Conservation (phyloP, 371 early-diverging fungal genomes). For the Mucor piriformis region DNA sequence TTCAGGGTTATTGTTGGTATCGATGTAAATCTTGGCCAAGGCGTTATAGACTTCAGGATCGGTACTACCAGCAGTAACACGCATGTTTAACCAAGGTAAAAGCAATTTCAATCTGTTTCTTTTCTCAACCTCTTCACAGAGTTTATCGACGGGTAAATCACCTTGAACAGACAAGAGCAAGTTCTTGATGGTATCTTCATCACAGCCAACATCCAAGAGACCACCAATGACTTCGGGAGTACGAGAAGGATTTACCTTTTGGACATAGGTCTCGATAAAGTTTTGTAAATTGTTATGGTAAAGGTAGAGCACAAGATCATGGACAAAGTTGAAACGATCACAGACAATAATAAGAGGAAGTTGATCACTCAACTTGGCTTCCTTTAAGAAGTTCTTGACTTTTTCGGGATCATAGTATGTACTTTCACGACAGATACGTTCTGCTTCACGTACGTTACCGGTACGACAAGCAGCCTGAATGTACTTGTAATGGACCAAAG, state of each 20-base stretch:
- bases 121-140: conserved; percentile 94
- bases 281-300: conserved; percentile 91
- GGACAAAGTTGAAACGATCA: conserved; percentile 95
- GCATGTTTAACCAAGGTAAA: conserved; percentile 90
- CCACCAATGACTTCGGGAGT: conserved; percentile 96
- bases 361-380: conserved; percentile 93
- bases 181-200: conserved; percentile 90
- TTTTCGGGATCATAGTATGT: conserved; percentile 94
- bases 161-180: conserved; percentile 81
- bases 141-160: conserved; percentile 80
- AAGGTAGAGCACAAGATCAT: conserved; percentile 93
- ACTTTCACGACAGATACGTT: conserved; percentile 95
- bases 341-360: conserved; percentile 97
- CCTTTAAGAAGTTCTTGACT: conserved; percentile 98
- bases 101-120: conserved; percentile 95
- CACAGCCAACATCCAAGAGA: conserved; percentile 97
- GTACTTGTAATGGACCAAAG: conserved; percentile 96
- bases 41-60: conserved; percentile 94
- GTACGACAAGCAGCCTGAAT: conserved; percentile 94
- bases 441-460: conserved; percentile 96
- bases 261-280: conserved; percentile 98
- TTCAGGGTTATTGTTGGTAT: conserved; percentile 97
- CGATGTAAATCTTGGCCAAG: conserved; percentile 98
- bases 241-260: conserved; percentile 93
- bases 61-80: conserved; percentile 83